Base-by-base conservation (phyloP, 176 grass and related monocot genomes). In the Oryza australiensis region DNA sequence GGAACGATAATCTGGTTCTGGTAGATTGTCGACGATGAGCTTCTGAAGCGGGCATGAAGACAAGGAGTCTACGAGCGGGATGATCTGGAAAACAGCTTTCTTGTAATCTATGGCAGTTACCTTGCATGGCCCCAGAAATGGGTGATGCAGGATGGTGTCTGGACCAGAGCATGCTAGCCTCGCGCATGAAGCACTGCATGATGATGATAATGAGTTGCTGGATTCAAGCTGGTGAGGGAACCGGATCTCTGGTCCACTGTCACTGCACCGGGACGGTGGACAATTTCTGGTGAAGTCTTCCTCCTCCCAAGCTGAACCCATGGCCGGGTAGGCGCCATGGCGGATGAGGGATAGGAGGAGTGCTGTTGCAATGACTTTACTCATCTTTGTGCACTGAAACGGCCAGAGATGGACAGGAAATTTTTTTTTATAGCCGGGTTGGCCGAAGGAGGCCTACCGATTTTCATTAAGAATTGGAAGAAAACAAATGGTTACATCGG, bases 231-330 rank as follows among this genome's bases (percentile, higher is more conserved):
- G 77, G 49, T 85, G 78, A 0, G 90, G 90, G 18, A 68, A 92
- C 64, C 90, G 74, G 12, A 95, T 86, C 81, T 93, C 73, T 0
- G 81, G 84, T 9, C 91, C 91, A 22, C 42, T 24, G 16, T 64
- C 3, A 59, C 85, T 84, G 69, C 89, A 92, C 20, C n/a, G 2
- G 5, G 73, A 33, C 5, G 68, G 43, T 0, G 64, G 87, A 18
- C 87, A 88, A 15, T 35, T 12, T 2, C 16, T 70, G 73, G 75
- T 69, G 45, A 89, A 89, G 5, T 89, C 77, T 11, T 87, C 9
- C 35, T 94, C 83, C 6, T 80, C 66, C 51, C 63, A 34, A 3
- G 40, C 68, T 9, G 9, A 51, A 51, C 16, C 49, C 49, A 22
- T 45, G 30, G 48, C 1, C 62, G 23, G 62, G 23, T 66, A 55